Percentiles rank a stretch among this genome's conserved stretches.
Evolutionary conservation across 345 rosid species (phyloP).

Genomic region (Gossypium raimondii): DNA sequence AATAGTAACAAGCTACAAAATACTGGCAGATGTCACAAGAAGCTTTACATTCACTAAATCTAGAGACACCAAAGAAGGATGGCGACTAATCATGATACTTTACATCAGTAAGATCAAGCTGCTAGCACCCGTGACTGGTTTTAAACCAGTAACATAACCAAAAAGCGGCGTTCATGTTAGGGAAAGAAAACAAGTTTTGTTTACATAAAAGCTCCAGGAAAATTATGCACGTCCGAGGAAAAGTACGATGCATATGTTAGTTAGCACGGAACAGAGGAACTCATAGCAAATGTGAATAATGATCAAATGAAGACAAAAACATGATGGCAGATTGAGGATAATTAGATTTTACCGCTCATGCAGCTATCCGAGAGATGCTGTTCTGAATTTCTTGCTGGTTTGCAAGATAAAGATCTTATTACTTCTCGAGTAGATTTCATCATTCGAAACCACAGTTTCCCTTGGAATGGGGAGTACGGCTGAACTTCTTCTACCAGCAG

Average conservation of each 20-base stretch:
- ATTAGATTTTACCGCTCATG: conserved; percentile 39
- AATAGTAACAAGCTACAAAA: background rate
- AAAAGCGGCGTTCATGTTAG: background rate
- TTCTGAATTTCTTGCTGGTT: conserved; percentile 21
- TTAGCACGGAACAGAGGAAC: background rate
- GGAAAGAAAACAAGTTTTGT: background rate
- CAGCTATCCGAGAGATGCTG: conserved; percentile 20
- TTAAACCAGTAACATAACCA: background rate
- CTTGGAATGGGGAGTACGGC: conserved; percentile 16
- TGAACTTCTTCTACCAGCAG: conserved; percentile 10
- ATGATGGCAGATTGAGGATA: conserved; percentile 9
- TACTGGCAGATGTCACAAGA: background rate
- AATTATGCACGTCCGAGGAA: background rate
- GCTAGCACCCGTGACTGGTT: background rate
- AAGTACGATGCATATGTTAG: background rate
- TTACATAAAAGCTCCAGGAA: background rate
- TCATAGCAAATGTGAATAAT: conserved; percentile 1
- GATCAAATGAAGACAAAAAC: background rate
- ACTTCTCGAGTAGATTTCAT: conserved; percentile 24
- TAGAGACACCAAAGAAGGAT: background rate
- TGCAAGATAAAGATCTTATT: conserved; percentile 22
- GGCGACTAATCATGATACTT: background rate
- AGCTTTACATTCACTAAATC: background rate
- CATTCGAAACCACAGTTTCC: conserved; percentile 14
- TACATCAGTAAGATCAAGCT: background rate